phyloP scores from a whole-genome alignment of 129 eudicot genomes.

The Helianthus tuberosus region DNA sequence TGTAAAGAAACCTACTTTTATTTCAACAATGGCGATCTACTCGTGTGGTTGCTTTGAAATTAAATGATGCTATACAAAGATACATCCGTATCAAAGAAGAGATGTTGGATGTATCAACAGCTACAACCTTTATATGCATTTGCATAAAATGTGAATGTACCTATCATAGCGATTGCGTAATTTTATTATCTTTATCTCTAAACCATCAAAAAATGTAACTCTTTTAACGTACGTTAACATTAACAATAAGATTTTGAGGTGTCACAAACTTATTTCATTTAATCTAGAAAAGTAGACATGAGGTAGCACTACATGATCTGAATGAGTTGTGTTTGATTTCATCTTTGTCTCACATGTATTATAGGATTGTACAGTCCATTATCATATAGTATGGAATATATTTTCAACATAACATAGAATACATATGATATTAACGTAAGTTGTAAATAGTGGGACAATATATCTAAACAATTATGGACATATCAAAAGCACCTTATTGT shows the following conservation, averaged over 20 bases:
- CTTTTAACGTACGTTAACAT: neutral
- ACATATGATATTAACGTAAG: too few species aligned
- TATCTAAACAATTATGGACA: too few species aligned
- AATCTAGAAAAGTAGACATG: neutral
- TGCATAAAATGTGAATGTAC: constrained; percentile 2
- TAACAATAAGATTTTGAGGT: neutral
- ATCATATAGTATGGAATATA: too few species aligned
- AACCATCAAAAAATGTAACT: neutral
- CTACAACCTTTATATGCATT: constrained; percentile 9
- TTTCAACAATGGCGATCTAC: constrained; percentile 15
- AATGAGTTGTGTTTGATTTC: neutral
- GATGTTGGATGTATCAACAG: constrained; percentile 14
- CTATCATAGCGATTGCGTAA: neutral
- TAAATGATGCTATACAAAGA: constrained; percentile 16
- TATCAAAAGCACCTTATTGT: too few species aligned
- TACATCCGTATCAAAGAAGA: neutral
- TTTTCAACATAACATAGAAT: too few species aligned
- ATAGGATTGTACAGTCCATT: too few species aligned
- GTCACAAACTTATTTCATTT: neutral
- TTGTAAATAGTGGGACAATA: too few species aligned
- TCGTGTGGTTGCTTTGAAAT: constrained; percentile 1
- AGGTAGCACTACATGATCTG: neutral
- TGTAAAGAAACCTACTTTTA: constrained; percentile 7
- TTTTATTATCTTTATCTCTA: neutral
- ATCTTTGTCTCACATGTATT: too few species aligned